phyloP scores from a whole-genome alignment of 345 rosid species.

The Passiflora organensis region DNA sequence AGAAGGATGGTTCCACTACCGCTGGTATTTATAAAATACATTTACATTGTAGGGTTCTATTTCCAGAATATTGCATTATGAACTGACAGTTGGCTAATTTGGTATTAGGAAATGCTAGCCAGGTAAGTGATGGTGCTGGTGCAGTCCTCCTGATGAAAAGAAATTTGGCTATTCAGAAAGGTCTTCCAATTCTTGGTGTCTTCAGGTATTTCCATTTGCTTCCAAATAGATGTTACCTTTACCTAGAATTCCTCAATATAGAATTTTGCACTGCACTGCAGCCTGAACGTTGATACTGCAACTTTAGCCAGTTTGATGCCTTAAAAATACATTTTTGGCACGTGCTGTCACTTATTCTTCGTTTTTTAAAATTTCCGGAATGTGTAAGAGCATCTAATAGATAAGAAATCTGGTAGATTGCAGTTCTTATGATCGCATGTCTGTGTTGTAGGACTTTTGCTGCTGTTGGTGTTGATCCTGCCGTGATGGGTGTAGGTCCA shows the following conservation, averaged over 20 bases:
- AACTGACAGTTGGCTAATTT: constrained; percentile 11
- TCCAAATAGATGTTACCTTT: not conserved
- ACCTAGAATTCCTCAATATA: too few relatives aligned
- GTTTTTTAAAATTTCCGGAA: too few relatives aligned
- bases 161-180: constrained; percentile 71
- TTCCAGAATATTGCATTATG: not conserved
- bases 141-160: constrained; percentile 95
- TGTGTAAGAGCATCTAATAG: too few relatives aligned
- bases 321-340: too few relatives aligned
- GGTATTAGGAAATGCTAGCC: constrained; percentile 82
- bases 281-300: too few relatives aligned
- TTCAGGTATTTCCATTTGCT: constrained; percentile 53
- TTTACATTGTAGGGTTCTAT: constrained; percentile 1
- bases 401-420: too few relatives aligned
- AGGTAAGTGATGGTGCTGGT: constrained; percentile 95
- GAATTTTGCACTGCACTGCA: too few relatives aligned
- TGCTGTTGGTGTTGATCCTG: constrained; percentile 93
- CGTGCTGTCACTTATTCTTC: too few relatives aligned
- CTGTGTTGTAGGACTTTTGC: constrained; percentile 91
- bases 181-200: constrained; percentile 86
- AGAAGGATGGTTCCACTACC: constrained; percentile 75
- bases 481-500: constrained; percentile 95
- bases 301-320: too few relatives aligned
- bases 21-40: constrained; percentile 52
- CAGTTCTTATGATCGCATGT: too few relatives aligned